These are phyloP conservation scores for Yamadazyma olivae DNA, from an alignment of 805 yeast species.

Conservation along the genomic window DNA sequence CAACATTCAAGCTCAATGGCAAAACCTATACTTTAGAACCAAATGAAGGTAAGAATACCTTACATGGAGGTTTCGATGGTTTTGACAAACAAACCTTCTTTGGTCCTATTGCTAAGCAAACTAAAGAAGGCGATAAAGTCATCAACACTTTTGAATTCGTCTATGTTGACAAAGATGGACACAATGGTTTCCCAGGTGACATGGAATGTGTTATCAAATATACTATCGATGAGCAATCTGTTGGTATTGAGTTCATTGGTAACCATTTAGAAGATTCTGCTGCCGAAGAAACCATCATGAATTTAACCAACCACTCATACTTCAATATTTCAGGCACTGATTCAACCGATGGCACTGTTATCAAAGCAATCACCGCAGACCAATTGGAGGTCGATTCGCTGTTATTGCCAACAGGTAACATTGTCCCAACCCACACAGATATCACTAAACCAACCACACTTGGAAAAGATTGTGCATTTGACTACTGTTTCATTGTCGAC, in stretches of 20 bases:
- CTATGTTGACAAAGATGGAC: constrained; percentile 43
- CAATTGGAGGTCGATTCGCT: constrained; percentile 40
- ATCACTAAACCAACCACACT: constrained; percentile 18
- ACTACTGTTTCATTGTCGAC: constrained; percentile 50
- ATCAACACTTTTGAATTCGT: constrained; percentile 29
- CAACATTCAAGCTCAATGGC: constrained; percentile 40
- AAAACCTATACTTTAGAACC: constrained; percentile 36
- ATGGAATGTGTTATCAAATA: constrained; percentile 46
- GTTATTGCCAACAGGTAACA: constrained; percentile 46
- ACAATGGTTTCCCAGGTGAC: constrained; percentile 62
- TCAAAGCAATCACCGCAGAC: constrained; percentile 35
- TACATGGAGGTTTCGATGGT: constrained; percentile 57
- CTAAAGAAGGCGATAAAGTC: constrained; percentile 23
- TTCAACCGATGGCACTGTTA: constrained; percentile 28
- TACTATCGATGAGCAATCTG: constrained; percentile 33
- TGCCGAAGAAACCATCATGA: constrained; percentile 46
- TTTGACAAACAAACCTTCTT: constrained; percentile 48
- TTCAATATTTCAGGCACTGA: constrained; percentile 43
- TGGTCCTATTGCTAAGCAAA: constrained; percentile 50
- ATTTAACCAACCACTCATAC: constrained; percentile 62
- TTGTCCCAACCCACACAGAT: constrained; percentile 22
- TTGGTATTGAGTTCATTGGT: constrained; percentile 46
- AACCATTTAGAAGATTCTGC: constrained; percentile 30
- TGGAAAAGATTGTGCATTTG: constrained; percentile 25
- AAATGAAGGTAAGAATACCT: constrained; percentile 39